Base-by-base conservation (phyloP, 768 basidiomycete species). In the Paxillus rubicundulus region DNA sequence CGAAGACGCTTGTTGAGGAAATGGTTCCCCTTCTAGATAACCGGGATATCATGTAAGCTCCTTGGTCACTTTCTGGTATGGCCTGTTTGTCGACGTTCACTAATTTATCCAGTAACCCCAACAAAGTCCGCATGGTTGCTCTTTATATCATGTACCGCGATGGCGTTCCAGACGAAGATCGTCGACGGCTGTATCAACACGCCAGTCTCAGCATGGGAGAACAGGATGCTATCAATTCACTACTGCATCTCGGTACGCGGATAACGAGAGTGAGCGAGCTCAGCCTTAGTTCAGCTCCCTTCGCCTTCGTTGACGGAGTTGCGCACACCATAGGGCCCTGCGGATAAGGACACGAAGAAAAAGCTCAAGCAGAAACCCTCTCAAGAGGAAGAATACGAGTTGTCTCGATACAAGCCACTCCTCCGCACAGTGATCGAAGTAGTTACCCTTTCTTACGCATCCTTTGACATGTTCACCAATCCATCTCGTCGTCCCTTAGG, bases 111-210 rank as follows among this genome's bases (percentile, higher is more conserved):
- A 97, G 92, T 47, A 91, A 90, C 61, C 70, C 77, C 45, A 94
- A 93, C 71, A 99, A 99, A 79, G 92, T 98, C 38, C 89, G 97
- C 39, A 88, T 99, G 60, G 89, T 99, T 53, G 92, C 96, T 16
- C 77, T 98, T 27, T 99, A 98, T 67, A 91, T 98, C 60, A 86
- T 96, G 67, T 81, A 86, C 68, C 86, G 95, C 27, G 97, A 98
- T 61, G 97, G 97, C 36, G 96, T 98, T 17, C 94, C 97, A n/a
- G 95, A 98, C 47, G 97, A 98, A 65, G 97, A 99, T 70, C 85
- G 92, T 50, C 83, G 95, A 54, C 79, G 97, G 52, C 70, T 99
- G 52, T 98, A 94, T 68, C 94, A 98, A 65, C 97, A 99, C 67
- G 97, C 96, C 17, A 79, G 92, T 40, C 73, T 99, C 38, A 82